phyloP scores from a whole-genome alignment of 2,329 filamentous ascomycete genomes.

The Fusarium pseudocircinatum region DNA sequence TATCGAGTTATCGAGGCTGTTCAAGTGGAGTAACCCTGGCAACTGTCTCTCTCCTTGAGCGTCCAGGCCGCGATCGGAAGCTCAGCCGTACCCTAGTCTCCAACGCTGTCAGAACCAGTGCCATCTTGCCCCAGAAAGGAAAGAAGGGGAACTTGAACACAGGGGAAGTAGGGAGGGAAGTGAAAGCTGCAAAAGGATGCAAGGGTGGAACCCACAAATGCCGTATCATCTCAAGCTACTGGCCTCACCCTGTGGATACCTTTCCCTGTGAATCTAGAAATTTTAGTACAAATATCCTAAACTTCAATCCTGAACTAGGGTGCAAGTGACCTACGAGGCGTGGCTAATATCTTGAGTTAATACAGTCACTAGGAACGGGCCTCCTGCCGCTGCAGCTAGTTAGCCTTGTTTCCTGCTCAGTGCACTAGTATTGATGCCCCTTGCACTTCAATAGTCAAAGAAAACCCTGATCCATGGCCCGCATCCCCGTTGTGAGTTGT shows the following conservation, averaged over 20 bases:
- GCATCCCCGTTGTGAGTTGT: background rate
- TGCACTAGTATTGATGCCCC: background rate
- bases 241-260: background rate
- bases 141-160: background rate
- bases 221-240: background rate
- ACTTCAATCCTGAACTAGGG: background rate
- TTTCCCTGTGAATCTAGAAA: background rate
- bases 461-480: background rate
- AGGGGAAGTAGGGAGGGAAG: background rate
- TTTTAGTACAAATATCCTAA: background rate
- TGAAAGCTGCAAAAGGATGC: background rate
- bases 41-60: background rate
- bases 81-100: background rate
- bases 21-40: background rate
- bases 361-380: background rate
- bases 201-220: background rate
- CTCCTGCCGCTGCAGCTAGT: background rate
- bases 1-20: background rate
- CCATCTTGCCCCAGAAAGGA: fast-evolving
- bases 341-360: background rate
- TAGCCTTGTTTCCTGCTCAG: background rate
- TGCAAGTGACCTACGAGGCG: background rate
- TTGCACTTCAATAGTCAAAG: background rate
- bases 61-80: background rate
- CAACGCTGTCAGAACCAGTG: background rate